These are phyloP conservation scores for Guillardia theta DNA, from an alignment of 78 protist genomes.

Conservation along the genomic window DNA sequence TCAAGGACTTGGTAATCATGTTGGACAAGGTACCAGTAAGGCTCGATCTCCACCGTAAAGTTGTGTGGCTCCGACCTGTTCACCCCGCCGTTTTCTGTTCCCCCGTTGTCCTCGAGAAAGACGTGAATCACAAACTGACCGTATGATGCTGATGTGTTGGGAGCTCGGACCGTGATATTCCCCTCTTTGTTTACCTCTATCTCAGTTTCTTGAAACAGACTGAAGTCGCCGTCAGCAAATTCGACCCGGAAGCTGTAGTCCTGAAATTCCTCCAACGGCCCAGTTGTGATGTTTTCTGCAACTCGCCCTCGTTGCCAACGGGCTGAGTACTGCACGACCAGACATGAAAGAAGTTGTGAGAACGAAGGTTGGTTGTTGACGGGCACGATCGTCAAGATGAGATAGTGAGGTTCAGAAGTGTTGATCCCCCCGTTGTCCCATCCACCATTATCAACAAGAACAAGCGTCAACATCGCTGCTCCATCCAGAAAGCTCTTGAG, in stretches of 20 bases:
- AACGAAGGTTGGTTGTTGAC: neutral
- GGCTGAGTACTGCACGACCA: too few species aligned
- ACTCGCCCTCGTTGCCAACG: neutral
- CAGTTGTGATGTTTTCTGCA: neutral
- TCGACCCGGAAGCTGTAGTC: neutral
- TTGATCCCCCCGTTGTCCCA: neutral
- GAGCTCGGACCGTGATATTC: neutral
- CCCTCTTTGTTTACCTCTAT: neutral
- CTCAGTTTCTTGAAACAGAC: neutral
- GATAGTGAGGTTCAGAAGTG: neutral
- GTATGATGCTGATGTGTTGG: neutral
- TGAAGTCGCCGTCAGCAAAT: neutral
- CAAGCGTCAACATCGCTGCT: too few species aligned
- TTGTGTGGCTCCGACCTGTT: neutral
- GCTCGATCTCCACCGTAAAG: neutral
- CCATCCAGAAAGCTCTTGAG: too few species aligned
- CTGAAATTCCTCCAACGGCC: neutral
- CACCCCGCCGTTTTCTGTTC: neutral
- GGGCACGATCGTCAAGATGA: neutral
- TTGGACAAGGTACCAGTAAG: too few species aligned
- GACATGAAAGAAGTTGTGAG: too few species aligned
- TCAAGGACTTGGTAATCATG: neutral
- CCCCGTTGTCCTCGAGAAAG: neutral
- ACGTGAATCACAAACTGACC: neutral
- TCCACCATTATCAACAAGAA: too few species aligned